Conservation (phyloP, 192 early-diverging fungal species). For the Backusella westeae region DNA sequence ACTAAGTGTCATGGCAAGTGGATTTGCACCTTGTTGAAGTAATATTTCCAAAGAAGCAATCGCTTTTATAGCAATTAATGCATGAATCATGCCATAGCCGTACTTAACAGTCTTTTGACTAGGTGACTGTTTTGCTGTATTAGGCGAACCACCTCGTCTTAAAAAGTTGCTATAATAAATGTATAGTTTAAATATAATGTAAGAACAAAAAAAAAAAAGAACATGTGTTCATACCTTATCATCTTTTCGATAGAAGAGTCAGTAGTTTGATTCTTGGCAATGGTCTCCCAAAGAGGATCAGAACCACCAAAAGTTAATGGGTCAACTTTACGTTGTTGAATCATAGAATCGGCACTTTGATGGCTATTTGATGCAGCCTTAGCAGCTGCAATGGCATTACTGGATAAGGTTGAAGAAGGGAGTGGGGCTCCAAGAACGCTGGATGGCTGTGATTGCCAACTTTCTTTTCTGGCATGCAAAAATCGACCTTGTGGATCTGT, state of each 20-base stretch:
- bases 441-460: not conserved
- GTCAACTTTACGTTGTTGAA: slow-evolving; percentile 29
- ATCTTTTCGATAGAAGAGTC: slow-evolving; percentile 34
- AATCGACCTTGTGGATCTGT: not conserved
- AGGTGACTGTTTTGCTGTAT: slow-evolving; percentile 35
- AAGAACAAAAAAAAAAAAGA: not conserved
- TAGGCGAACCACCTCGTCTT: slow-evolving; percentile 35
- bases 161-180: slow-evolving; percentile 30
- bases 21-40: slow-evolving; percentile 36
- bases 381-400: not conserved
- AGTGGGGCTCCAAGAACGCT: not conserved
- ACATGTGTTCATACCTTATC: slow-evolving; percentile 25
- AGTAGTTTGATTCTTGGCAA: slow-evolving; percentile 29
- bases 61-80: slow-evolving; percentile 25
- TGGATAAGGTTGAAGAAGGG: not conserved
- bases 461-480: slow-evolving; percentile 9
- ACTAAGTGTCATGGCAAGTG: slow-evolving; percentile 30
- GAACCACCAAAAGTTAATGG: slow-evolving; percentile 32
- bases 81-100: slow-evolving; percentile 39
- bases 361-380: not conserved
- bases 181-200: not conserved
- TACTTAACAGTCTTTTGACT: slow-evolving; percentile 18
- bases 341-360: slow-evolving; percentile 8
- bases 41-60: slow-evolving; percentile 22
- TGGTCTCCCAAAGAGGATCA: slow-evolving; percentile 37